Conservation (phyloP, 805 yeast species). For the Schwanniomyces pseudopolymorphus region DNA sequence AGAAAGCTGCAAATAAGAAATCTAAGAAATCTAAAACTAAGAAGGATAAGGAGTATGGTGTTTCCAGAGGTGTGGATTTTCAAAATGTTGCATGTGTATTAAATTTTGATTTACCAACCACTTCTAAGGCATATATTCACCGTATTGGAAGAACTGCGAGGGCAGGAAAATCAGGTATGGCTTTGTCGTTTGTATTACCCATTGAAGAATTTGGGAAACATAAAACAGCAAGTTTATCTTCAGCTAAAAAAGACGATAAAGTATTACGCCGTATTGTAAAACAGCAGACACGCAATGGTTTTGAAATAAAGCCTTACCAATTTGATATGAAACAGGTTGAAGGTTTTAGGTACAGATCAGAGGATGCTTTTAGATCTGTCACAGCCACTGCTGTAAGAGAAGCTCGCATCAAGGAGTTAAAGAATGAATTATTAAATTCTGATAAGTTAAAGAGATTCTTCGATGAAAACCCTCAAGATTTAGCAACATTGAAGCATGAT, state of each 20-base stretch:
- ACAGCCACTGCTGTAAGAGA: slow-evolving; percentile 88
- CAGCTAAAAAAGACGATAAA: slow-evolving; percentile 84
- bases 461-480: slow-evolving; percentile 95
- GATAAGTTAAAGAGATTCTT: slow-evolving; percentile 91
- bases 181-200: slow-evolving; percentile 88
- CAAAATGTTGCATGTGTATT: slow-evolving; percentile 94
- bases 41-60: slow-evolving; percentile 82
- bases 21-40: slow-evolving; percentile 27
- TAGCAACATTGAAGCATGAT: slow-evolving; percentile 86
- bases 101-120: slow-evolving; percentile 89
- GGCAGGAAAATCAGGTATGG: slow-evolving; percentile 94
- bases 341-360: slow-evolving; percentile 93
- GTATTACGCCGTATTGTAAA: slow-evolving; percentile 71
- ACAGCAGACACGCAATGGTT: slow-evolving; percentile 72
- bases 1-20: slow-evolving; percentile 4
- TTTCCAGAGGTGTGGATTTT: slow-evolving; percentile 95
- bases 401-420: slow-evolving; percentile 87
- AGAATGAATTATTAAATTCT: slow-evolving; percentile 80
- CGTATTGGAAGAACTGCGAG: slow-evolving; percentile 97
- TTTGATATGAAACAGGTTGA: slow-evolving; percentile 92
- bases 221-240: slow-evolving; percentile 67
- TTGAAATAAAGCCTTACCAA: slow-evolving; percentile 79
- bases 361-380: slow-evolving; percentile 95
- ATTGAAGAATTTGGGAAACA: slow-evolving; percentile 84
- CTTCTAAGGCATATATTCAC: slow-evolving; percentile 87